phyloP scores from a whole-genome alignment of 2,329 filamentous ascomycete genomes.

The Camptophora hylomeconis region DNA sequence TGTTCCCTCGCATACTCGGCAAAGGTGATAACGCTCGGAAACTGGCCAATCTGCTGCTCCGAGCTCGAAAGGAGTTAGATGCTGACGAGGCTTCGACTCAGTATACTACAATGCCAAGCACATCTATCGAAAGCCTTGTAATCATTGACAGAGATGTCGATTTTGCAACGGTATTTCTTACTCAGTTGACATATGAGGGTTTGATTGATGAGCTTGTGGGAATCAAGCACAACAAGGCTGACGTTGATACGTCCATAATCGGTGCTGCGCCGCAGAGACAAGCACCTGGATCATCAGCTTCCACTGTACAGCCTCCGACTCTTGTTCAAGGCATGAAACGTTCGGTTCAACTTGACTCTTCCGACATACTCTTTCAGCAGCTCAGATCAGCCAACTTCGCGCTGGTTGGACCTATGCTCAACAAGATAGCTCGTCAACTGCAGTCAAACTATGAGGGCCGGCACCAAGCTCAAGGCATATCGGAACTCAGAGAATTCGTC shows the following conservation, averaged over 20 bases:
- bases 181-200: conserved; percentile 92
- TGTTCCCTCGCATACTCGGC: conserved; percentile 87
- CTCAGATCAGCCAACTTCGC: conserved; percentile 90
- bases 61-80: conserved; percentile 85
- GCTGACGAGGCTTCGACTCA: conserved; percentile 47
- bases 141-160: conserved; percentile 94
- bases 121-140: conserved; percentile 77
- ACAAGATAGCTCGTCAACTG: conserved; percentile 77
- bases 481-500: conserved; percentile 91
- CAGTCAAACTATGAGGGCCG: conserved; percentile 80
- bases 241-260: conserved; percentile 81
- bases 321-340: conserved; percentile 59
- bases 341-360: conserved; percentile 78
- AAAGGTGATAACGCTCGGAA: conserved; percentile 91
- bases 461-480: conserved; percentile 73
- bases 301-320: conserved; percentile 37
- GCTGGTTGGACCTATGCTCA: conserved; percentile 76
- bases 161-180: conserved; percentile 80
- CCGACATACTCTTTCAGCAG: conserved; percentile 77
- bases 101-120: conserved; percentile 57
- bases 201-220: conserved; percentile 87
- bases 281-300: conserved; percentile 39
- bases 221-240: conserved; percentile 83
- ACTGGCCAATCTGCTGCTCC: conserved; percentile 71
- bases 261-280: conserved; percentile 50